Percentiles rank a stretch among this genome's conserved stretches.
Conservation (phyloP, 2,329 filamentous ascomycete genomes). For the Stemphylium lycopersici region DNA sequence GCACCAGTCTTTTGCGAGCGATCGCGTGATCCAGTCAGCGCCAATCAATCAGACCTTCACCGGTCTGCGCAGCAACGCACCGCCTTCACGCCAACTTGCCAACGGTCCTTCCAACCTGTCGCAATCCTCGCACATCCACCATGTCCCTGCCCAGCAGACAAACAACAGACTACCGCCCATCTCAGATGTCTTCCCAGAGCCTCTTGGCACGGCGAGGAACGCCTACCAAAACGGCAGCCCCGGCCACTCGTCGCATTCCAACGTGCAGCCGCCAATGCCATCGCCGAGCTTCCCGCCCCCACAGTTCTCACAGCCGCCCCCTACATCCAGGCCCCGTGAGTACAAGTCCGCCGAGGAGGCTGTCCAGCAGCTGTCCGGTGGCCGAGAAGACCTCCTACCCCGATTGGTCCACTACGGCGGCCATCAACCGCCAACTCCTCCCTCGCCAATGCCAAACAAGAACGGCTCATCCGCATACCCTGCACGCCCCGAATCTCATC, state of each 20-base stretch:
- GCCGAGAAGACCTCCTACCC: slow-evolving; percentile 88
- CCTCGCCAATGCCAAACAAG: slow-evolving; percentile 70
- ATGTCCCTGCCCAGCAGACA: slow-evolving; percentile 85
- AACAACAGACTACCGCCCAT: slow-evolving; percentile 92
- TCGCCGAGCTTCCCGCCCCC: slow-evolving; percentile 75
- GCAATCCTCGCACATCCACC: slow-evolving; percentile 88
- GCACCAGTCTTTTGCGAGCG: slow-evolving; percentile 88
- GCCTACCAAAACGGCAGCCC: slow-evolving; percentile 68
- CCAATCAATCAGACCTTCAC: slow-evolving; percentile 95
- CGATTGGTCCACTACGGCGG: slow-evolving; percentile 95
- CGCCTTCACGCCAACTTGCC: slow-evolving; percentile 75
- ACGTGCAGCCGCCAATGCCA: slow-evolving; percentile 70
- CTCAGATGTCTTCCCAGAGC: slow-evolving; percentile 89
- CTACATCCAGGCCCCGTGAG: slow-evolving; percentile 71
- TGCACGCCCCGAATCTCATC: slow-evolving; percentile 42
- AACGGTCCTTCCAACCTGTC: slow-evolving; percentile 84
- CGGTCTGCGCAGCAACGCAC: slow-evolving; percentile 69
- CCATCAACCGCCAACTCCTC: slow-evolving; percentile 90
- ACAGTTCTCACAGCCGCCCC: slow-evolving; percentile 56
- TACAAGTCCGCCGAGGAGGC: slow-evolving; percentile 97
- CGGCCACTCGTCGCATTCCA: slow-evolving; percentile 68
- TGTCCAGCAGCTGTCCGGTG: slow-evolving; percentile 85
- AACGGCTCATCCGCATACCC: slow-evolving; percentile 38
- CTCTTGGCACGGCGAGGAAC: slow-evolving; percentile 59
- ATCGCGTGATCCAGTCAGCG: slow-evolving; percentile 95